Base-by-base conservation (phyloP, 805 yeast genomes). In the Metschnikowia similis region DNA sequence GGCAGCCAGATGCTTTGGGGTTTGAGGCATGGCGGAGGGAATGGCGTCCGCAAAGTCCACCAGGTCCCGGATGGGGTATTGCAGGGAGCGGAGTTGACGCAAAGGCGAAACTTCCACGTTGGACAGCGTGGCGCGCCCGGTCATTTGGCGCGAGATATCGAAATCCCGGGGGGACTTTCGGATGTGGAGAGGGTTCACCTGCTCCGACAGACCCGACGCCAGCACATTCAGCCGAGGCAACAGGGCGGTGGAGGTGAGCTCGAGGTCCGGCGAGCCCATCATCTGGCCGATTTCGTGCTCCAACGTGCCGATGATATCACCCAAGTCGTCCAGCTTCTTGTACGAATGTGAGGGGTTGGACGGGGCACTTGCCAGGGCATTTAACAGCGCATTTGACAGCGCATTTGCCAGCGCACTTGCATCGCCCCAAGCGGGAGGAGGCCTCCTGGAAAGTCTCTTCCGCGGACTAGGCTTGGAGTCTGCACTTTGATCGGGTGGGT, bases 261-360 rank as follows among this genome's bases (percentile, higher is more conserved):
- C 39, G 17, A 27, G 34, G 36, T 36, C 28, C 8, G 35, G 41
- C 41, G 41, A 37, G 29, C 39, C 46, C 47, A 54, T 42, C 41
- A 62, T 55, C 35, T 54, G 56, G 44, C 56, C 65, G 34, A 65
- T 62, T 45, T 65, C 67, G 13, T 47, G 45, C 32, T 64, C 66
- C 27, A 65, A 47, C 17, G 60, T 50, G 7, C 54, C 64, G 28
- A 65, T 64, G 32, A 65, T 55, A 49, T 65, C 67, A 35, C 53
- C 49, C 41, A 61, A 42, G 14, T 53, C 39, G 28, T 35, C 32
- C 42, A 29, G 42, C 4, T 13, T n/a, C 29, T 39, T 14, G 14
- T 39, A 26, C 14, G 42, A 14, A 2, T 38, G 41, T 17, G 26
- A 8, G 4, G 21, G 21, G 21, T 21, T 21, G 21, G 21, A 21